Percentiles rank a stretch among this genome's conserved stretches.
These are phyloP conservation scores for Agarophyton chilense DNA, from an alignment of 23 red algal species.

Conservation along the genomic window DNA sequence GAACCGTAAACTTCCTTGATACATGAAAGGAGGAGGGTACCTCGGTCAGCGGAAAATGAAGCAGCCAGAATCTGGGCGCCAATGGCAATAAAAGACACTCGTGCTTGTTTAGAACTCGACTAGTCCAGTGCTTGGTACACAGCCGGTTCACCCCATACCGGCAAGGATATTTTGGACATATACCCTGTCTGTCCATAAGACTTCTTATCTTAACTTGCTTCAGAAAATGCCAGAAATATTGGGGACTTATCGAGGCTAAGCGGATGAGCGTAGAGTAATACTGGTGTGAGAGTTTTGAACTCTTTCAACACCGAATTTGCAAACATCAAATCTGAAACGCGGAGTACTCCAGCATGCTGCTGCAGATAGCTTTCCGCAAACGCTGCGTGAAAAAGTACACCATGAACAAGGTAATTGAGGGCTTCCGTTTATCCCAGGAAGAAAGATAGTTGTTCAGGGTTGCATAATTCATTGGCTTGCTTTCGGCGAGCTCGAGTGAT, in stretches of 20 bases:
- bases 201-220: conserved; percentile 14
- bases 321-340: too few relatives aligned
- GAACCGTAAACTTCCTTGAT: too few relatives aligned
- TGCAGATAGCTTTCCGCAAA: too few relatives aligned
- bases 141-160: neutral
- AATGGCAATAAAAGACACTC: neutral
- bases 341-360: too few relatives aligned
- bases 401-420: too few relatives aligned
- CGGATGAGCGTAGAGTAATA: conserved; percentile 6
- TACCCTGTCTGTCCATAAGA: conserved; percentile 47
- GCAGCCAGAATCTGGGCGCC: conserved; percentile 1
- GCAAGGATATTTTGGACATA: neutral
- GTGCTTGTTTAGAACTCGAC: neutral
- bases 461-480: neutral
- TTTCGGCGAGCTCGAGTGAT: neutral
- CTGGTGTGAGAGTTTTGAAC: too few relatives aligned
- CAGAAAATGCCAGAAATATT: neutral
- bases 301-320: too few relatives aligned
- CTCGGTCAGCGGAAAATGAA: neutral
- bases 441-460: neutral
- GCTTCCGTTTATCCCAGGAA: too few relatives aligned
- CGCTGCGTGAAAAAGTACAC: too few relatives aligned
- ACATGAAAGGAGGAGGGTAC: too few relatives aligned
- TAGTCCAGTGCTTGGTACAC: neutral
- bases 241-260: neutral